Evolutionary conservation across 2,329 filamentous ascomycete genomes (phyloP).

Genomic region (Neonectria sp.): DNA sequence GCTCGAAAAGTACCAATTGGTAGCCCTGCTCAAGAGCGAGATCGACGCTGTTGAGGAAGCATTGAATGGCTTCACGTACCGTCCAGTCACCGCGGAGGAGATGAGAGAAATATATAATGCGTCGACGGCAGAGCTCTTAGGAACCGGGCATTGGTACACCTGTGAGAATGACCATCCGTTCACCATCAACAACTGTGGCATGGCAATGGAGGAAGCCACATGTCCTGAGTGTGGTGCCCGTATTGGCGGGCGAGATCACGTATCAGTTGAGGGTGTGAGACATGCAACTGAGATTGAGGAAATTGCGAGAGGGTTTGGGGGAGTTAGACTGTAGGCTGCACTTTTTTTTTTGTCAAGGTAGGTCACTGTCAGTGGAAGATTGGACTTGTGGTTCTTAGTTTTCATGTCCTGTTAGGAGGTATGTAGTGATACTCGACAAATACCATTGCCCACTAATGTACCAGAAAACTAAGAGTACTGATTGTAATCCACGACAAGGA

Average conservation of each 20-base stretch:
- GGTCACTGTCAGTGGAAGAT: not conserved
- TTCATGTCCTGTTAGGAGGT: not conserved
- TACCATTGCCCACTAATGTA: too few relatives aligned
- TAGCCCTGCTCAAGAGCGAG: not conserved
- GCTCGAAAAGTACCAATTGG: not conserved
- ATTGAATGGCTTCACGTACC: conserved; percentile 64
- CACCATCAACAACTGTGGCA: conserved; percentile 76
- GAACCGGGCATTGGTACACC: conserved; percentile 74
- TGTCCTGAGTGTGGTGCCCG: conserved; percentile 74
- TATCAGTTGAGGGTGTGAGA: conserved; percentile 2
- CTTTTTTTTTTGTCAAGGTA: too few relatives aligned
- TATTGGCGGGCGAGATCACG: conserved; percentile 24
- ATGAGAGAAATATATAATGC: conserved; percentile 64
- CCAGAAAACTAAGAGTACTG: too few relatives aligned
- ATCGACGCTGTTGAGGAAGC: conserved; percentile 62
- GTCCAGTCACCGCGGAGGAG: conserved; percentile 65
- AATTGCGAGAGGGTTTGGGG: not conserved
- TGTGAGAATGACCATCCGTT: conserved; percentile 73
- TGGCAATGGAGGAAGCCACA: conserved; percentile 72
- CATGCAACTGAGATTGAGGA: conserved; percentile 4
- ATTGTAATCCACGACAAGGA: too few relatives aligned
- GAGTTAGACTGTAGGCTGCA: not conserved
- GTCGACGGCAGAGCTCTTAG: conserved; percentile 65
- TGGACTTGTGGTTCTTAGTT: not conserved
- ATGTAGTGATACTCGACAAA: too few relatives aligned